phyloP scores from a whole-genome alignment of 129 eudicot species.

The Chrysanthemum seticuspe region DNA sequence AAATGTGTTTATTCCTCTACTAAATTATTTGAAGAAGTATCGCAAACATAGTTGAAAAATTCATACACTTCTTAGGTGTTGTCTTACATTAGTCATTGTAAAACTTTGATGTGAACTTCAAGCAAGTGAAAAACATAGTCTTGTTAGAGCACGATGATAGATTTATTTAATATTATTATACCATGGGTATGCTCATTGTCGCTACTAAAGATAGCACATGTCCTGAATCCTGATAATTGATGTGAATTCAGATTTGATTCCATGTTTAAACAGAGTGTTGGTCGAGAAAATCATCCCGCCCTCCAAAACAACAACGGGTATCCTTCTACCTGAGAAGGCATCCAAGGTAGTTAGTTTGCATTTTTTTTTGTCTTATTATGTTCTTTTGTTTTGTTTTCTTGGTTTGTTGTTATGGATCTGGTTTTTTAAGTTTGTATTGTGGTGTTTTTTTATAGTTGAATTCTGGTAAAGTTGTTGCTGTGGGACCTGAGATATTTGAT shows the following conservation, averaged over 20 bases:
- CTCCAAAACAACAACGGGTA: constrained; percentile 79
- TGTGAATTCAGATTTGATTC: constrained; percentile 35
- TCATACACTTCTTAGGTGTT: no score
- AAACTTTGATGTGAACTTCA: no score
- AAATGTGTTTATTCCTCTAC: no score
- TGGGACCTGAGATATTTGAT: constrained; percentile 63
- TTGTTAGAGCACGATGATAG: no score
- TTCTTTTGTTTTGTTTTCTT: neutral
- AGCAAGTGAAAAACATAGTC: no score
- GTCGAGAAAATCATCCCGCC: constrained; percentile 78
- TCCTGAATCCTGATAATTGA: no score
- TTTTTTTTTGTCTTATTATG: neutral
- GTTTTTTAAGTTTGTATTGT: neutral
- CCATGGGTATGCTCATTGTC: no score
- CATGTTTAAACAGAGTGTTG: constrained; percentile 79
- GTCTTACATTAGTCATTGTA: no score
- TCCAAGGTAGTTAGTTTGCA: constrained; percentile 47
- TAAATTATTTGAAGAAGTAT: no score
- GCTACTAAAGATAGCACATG: no score
- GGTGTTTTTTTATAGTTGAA: constrained; percentile 50
- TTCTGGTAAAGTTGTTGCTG: constrained; percentile 85
- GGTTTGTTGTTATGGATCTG: constrained; percentile 9
- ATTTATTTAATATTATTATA: no score
- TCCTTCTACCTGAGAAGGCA: constrained; percentile 86
- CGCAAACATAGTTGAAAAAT: no score